Conservation (phyloP, 345 rosid species). For the Acer campestre region DNA sequence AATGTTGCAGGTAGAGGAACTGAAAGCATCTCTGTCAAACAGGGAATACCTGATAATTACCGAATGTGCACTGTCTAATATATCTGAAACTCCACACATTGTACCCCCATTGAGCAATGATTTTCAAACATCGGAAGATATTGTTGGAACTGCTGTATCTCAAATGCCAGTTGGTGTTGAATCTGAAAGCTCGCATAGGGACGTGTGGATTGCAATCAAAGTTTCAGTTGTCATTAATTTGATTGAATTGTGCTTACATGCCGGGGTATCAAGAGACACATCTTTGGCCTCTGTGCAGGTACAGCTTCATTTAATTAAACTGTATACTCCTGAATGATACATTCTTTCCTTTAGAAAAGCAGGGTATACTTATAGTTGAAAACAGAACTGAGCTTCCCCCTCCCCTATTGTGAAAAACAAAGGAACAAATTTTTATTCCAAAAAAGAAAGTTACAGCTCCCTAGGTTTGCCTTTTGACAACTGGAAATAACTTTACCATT, state of each 20-base stretch:
- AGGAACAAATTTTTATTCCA: neutral
- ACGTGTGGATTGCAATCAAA: conserved; percentile 67
- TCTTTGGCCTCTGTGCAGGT: conserved; percentile 89
- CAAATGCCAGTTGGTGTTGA: conserved; percentile 39
- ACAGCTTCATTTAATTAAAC: conserved; percentile 10
- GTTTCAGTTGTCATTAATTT: conserved; percentile 70
- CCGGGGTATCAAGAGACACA: conserved; percentile 71
- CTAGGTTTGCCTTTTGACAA: no score
- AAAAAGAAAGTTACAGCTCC: no score
- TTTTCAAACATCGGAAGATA: conserved; percentile 44
- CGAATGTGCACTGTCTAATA: conserved; percentile 84
- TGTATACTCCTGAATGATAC: neutral
- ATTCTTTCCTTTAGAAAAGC: neutral
- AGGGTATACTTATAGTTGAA: neutral
- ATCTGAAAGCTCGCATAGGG: conserved; percentile 37
- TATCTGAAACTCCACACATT: conserved; percentile 71
- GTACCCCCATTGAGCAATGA: conserved; percentile 59
- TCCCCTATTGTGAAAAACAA: neutral
- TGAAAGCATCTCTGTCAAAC: conserved; percentile 79
- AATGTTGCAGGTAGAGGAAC: conserved; percentile 70
- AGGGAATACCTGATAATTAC: conserved; percentile 87
- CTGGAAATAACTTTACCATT: no score
- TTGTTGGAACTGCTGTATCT: conserved; percentile 44
- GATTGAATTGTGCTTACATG: conserved; percentile 72
- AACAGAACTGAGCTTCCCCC: neutral